Evolutionary conservation across 805 yeast species (phyloP).

Genomic region (Teunomyces kruisii): DNA sequence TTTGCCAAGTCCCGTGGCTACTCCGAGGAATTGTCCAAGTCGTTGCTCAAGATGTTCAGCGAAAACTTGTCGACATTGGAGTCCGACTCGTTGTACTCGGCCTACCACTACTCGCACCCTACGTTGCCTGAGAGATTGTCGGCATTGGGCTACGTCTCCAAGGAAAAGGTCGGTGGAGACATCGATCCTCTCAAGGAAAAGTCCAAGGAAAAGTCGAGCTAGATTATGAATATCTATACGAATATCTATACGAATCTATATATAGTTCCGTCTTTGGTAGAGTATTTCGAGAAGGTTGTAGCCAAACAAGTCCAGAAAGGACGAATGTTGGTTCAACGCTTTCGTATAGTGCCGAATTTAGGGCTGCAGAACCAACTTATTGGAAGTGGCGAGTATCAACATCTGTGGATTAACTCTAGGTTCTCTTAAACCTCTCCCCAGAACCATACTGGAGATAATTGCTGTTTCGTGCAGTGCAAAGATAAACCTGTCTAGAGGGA

Average conservation of each 20-base stretch:
- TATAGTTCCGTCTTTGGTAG: too few relatives aligned
- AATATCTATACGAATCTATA: background rate
- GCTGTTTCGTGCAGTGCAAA: too few relatives aligned
- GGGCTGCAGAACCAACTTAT: too few relatives aligned
- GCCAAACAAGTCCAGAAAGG: too few relatives aligned
- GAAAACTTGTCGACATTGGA: constrained; percentile 84
- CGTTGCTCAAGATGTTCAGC: constrained; percentile 73
- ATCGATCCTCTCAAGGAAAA: constrained; percentile 7
- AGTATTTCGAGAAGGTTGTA: too few relatives aligned
- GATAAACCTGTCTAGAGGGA: too few relatives aligned
- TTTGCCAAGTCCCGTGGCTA: constrained; percentile 78
- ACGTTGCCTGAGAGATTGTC: constrained; percentile 82
- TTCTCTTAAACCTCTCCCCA: too few relatives aligned
- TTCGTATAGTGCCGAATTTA: too few relatives aligned
- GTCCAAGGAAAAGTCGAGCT: background rate
- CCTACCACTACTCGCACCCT: constrained; percentile 91
- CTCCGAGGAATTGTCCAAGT: constrained; percentile 61
- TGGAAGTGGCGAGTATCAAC: too few relatives aligned
- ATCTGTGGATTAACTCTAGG: too few relatives aligned
- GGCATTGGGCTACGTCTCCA: constrained; percentile 59
- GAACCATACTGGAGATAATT: too few relatives aligned
- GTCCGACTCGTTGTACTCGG: constrained; percentile 86
- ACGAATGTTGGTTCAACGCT: too few relatives aligned
- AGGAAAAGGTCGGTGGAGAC: constrained; percentile 30
- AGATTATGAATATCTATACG: background rate